phyloP scores from a whole-genome alignment of 2,329 filamentous ascomycete species.

The Fusarium agapanthi region DNA sequence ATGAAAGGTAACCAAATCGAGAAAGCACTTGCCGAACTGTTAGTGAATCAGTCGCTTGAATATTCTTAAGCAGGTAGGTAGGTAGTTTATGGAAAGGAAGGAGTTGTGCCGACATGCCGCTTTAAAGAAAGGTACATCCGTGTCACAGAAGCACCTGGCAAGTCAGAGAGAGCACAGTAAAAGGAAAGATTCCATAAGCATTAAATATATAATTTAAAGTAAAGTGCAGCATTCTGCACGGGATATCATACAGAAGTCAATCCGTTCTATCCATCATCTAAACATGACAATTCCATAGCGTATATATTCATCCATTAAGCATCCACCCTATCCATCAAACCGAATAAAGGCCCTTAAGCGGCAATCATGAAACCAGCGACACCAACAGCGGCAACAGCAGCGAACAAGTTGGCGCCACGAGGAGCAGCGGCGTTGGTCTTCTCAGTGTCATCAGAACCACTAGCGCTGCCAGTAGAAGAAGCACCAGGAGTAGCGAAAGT shows the following conservation, averaged over 20 bases:
- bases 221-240: background rate
- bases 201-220: background rate
- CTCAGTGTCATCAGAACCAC: background rate
- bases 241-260: constrained; percentile 24
- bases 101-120: no score
- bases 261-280: background rate
- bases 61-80: no score
- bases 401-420: background rate
- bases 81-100: background rate
- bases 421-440: background rate
- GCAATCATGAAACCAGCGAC: constrained; percentile 16
- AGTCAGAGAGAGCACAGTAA: background rate
- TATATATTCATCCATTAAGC: background rate
- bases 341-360: background rate
- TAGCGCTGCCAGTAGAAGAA: background rate
- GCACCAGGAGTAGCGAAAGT: background rate
- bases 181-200: background rate
- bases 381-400: constrained; percentile 3
- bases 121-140: no score
- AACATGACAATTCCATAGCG: background rate
- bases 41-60: background rate
- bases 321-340: background rate
- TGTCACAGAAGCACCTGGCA: background rate
- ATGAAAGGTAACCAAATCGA: background rate
- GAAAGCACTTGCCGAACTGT: background rate